A percentile compares a stretch with the other conserved stretches of the same genome.
phyloP scores from a whole-genome alignment of 345 rosid species.

The Salix caprea region DNA sequence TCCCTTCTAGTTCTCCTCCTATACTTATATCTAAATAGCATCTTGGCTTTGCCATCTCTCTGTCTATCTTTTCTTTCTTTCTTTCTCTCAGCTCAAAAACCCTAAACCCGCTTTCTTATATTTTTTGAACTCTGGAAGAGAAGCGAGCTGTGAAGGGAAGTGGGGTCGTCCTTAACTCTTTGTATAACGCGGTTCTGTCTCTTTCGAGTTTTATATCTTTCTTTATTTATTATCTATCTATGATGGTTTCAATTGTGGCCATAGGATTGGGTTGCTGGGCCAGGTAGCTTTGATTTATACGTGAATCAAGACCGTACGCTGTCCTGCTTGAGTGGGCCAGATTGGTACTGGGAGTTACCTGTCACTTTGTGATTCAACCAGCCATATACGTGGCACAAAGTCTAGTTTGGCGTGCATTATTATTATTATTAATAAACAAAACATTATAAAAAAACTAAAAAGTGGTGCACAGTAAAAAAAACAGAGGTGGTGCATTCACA shows the following conservation, averaged over 20 bases:
- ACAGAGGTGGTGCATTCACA: no score
- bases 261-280: background rate
- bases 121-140: background rate
- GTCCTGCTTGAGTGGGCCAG: no score
- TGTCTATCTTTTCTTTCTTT: background rate
- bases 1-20: slow-evolving; percentile 13
- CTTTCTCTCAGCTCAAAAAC: background rate
- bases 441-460: no score
- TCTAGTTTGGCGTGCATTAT: no score
- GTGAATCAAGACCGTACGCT: background rate
- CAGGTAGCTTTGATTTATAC: background rate
- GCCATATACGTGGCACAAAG: no score
- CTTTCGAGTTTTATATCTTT: background rate
- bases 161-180: background rate
- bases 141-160: background rate
- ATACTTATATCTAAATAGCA: slow-evolving; percentile 11
- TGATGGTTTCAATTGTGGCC: background rate
- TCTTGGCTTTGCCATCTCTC: slow-evolving; percentile 7
- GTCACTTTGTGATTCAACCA: no score
- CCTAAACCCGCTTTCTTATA: slow-evolving; percentile 8
- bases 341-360: no score
- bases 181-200: background rate
- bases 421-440: no score
- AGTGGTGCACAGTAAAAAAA: no score
- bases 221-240: no score